Conservation (phyloP, 2,329 filamentous ascomycete genomes). For the Penicillium sumatraense region DNA sequence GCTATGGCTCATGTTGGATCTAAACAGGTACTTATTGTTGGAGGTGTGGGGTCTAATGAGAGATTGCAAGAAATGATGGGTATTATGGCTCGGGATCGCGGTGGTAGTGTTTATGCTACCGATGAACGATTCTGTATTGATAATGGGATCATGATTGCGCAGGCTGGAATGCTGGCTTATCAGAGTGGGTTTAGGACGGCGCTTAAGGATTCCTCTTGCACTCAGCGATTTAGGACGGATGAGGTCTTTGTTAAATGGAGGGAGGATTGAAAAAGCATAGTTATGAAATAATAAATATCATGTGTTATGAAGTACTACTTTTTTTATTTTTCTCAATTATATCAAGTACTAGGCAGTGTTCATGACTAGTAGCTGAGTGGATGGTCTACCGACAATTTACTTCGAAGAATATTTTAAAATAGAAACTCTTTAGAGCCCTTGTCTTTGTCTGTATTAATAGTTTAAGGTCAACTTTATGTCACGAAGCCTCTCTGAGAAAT, state of each 20-base stretch:
- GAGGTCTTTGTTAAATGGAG: constrained; percentile 82
- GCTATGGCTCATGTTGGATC: constrained; percentile 98
- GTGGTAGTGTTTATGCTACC: constrained; percentile 89
- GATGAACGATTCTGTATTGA: constrained; percentile 99
- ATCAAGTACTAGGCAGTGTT: no score
- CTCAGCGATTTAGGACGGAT: constrained; percentile 80
- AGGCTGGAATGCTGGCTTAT: constrained; percentile 87
- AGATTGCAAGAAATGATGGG: constrained; percentile 98
- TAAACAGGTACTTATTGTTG: constrained; percentile 88
- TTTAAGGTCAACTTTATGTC: no score
- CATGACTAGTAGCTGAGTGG: no score
- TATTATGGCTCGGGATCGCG: constrained; percentile 84
- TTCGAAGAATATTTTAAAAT: no score
- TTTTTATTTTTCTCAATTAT: no score
- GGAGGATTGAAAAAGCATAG: constrained; percentile 37
- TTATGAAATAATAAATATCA: constrained; percentile 13
- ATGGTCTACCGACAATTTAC: no score
- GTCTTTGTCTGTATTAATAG: no score
- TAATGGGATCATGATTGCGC: constrained; percentile 99
- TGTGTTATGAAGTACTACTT: constrained; percentile 24
- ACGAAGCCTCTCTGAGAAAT: no score
- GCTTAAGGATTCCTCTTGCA: constrained; percentile 81
- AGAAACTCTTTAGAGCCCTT: no score
- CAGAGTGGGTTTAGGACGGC: constrained; percentile 77
- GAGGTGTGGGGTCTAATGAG: constrained; percentile 94